Evolutionary conservation across 129 eudicot genomes (phyloP).

Genomic region (Pseudognaphalium luteoalbum): DNA sequence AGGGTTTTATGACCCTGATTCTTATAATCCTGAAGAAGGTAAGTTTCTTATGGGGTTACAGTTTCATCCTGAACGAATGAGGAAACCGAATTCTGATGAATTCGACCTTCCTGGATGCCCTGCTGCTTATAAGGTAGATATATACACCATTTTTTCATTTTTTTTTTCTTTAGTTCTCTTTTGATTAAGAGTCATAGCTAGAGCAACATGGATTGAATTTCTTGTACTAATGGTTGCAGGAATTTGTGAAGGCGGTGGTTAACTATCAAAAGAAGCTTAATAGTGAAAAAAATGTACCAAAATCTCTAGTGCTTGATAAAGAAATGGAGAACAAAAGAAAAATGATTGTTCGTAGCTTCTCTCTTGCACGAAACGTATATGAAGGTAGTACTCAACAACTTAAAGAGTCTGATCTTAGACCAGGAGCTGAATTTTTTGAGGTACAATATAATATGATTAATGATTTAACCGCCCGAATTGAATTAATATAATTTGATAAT

Average conservation of each 20-base stretch:
- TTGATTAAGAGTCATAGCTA: too few relatives aligned
- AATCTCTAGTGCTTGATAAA: slow-evolving; percentile 45
- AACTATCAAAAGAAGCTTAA: slow-evolving; percentile 72
- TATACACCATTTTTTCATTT: neutral
- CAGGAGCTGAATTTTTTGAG: slow-evolving; percentile 86
- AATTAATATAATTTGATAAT: too few relatives aligned
- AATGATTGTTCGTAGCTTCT: slow-evolving; percentile 66
- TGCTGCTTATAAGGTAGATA: slow-evolving; percentile 69
- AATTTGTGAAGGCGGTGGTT: slow-evolving; percentile 83
- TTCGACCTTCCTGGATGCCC: slow-evolving; percentile 97
- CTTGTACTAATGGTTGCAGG: slow-evolving; percentile 40
- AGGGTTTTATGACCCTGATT: slow-evolving; percentile 91
- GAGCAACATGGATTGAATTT: too few relatives aligned
- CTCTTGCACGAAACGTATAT: slow-evolving; percentile 14
- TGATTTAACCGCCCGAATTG: neutral
- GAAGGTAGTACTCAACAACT: slow-evolving; percentile 32
- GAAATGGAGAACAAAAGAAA: slow-evolving; percentile 73
- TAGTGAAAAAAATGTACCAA: slow-evolving; percentile 38
- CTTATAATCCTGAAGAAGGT: slow-evolving; percentile 86
- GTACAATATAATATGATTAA: slow-evolving; percentile 30
- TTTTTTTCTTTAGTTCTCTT: too few relatives aligned
- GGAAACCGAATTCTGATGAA: slow-evolving; percentile 55
- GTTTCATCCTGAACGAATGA: slow-evolving; percentile 96
- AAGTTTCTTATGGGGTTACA: slow-evolving; percentile 97
- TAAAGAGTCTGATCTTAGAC: slow-evolving; percentile 64